Base-by-base conservation (phyloP, 2,329 filamentous ascomycete genomes). In the Diaporthe nobilis region DNA sequence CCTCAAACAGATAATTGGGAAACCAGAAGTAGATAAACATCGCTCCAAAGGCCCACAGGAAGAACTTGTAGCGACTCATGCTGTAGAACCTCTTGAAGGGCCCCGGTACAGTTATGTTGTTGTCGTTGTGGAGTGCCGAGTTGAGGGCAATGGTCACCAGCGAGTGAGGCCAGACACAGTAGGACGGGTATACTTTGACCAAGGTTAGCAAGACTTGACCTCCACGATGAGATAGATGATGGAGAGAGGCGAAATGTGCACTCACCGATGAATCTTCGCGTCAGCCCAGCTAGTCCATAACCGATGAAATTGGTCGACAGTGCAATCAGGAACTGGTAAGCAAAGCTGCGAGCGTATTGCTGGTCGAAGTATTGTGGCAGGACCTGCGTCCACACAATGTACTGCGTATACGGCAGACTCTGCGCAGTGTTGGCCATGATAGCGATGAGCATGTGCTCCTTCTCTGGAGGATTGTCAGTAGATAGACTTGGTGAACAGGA, bases 371-470 rank as follows among this genome's bases (percentile, higher is more conserved):
- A 68, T 31, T 68, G 63, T 22, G 63, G 63, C 51, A 72, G 39
- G 25, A 57, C 51, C 42, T 60, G 42, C 5, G 60, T 73, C 57
- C 58, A 53, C 37, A 77, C 72, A 0, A 88, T 88, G 78, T 89
- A 89, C 47, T 68, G 0, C 88, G 88, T 20, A 84, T 80, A 34
- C 83, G 84, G 78, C 83, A 86, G 17, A 87, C 87, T 17, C 47
- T 68, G 63, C 17, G 63, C 63, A 25, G 89, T 88, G 80, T 93
- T 92, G 73, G 92, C 90, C 88, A 91, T 90, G 81, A 91, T 89
- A 42, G 87, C 86, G 76, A 91, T 88, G 68, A 91, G 82, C 84
- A 90, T 86, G 79, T 92, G 90, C 81, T 92, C 90, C 82, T 92
- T 92, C 79, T 87, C 63, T 68, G 31, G 0, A 15, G 2, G 12